Percentiles rank a stretch among this genome's conserved stretches.
These are phyloP conservation scores for Aurantiochytrium sp. DNA, from an alignment of 108 stramenopile species.

Conservation along the genomic window DNA sequence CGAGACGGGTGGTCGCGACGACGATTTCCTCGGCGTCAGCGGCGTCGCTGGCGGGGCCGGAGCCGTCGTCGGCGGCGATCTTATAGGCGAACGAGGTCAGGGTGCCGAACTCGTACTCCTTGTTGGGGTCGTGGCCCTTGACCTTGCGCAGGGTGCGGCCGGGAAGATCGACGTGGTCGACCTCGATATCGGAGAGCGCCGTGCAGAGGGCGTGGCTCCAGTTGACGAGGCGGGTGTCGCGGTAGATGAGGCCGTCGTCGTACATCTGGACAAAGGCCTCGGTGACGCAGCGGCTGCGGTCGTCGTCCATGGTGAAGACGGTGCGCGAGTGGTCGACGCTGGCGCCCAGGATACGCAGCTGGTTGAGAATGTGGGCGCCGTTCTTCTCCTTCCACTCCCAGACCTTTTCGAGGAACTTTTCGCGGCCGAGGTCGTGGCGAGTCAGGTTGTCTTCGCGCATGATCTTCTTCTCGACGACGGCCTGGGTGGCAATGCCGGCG, in stretches of 20 bases:
- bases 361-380: conserved; percentile 79
- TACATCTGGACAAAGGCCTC: conserved; percentile 87
- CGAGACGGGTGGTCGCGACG: conserved; percentile 97
- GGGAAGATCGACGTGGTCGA: conserved; percentile 88
- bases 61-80: conserved; percentile 68
- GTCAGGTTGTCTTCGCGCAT: conserved; percentile 83
- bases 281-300: conserved; percentile 79
- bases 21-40: conserved; percentile 69
- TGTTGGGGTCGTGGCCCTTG: conserved; percentile 86
- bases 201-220: conserved; percentile 94
- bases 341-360: conserved; percentile 80
- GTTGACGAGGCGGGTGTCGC: conserved; percentile 88
- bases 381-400: conserved; percentile 99
- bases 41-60: not conserved
- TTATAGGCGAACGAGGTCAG: conserved; percentile 94
- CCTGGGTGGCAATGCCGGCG: conserved; percentile 99
- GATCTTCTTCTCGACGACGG: conserved; percentile 96
- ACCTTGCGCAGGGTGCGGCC: conserved; percentile 84
- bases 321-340: conserved; percentile 93
- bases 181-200: conserved; percentile 98
- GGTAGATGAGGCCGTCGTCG: conserved; percentile 90
- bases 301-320: conserved; percentile 98
- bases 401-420: conserved; percentile 85
- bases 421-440: conserved; percentile 90
- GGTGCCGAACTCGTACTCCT: conserved; percentile 94